Evolutionary conservation across 768 basidiomycete species (phyloP), one percentile per base, ranked within the genome.

Genomic region (Scleroderma citrinum): DNA sequence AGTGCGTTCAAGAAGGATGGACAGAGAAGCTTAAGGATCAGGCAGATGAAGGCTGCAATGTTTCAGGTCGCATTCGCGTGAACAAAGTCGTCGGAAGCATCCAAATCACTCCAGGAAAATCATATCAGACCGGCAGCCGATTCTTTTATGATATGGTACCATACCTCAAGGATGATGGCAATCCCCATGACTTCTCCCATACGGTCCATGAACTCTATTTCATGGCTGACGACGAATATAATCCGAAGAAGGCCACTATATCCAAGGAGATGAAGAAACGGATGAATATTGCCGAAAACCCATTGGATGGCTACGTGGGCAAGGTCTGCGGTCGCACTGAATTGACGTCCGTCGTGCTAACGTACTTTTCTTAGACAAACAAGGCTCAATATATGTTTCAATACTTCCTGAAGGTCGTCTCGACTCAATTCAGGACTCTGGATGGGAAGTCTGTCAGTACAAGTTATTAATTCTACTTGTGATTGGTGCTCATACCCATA

Each of bases 341-440:
- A 39, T 26, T 39, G 14, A 16, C 12, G 19, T 11, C 47, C 53
- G 17, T 35, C 35, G 38, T 51, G 32, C 38, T 56, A 17, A 60
- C 40, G 19, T 16, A 1, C 7, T 26, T 10, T 32, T 3, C 26
- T 2, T 50, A 89, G 85, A 92, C 92, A 1, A 71, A 68, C 56
- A 87, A 87, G 61, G 69, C 83, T 21, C 80, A 92, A 56, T 95
- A 91, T 66, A 93, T 96, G 92, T 96, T 92, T 79, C 92, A 98
- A 63, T 95, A 98, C 69, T 98, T 97, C 82, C 76, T 99, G 61
- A 99, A 99, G 69, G 95, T 99, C 39, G 96, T 99, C 35, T 92
- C 92, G 7, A 99, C 95, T 2, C 86, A 87, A 62, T 97, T 96
- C 72, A 78, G 81, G 53, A 87, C 84, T n/a, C 72, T 95, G 23